Conservation (phyloP, 176 grass and related monocot genomes). For the Phoenix dactylifera region DNA sequence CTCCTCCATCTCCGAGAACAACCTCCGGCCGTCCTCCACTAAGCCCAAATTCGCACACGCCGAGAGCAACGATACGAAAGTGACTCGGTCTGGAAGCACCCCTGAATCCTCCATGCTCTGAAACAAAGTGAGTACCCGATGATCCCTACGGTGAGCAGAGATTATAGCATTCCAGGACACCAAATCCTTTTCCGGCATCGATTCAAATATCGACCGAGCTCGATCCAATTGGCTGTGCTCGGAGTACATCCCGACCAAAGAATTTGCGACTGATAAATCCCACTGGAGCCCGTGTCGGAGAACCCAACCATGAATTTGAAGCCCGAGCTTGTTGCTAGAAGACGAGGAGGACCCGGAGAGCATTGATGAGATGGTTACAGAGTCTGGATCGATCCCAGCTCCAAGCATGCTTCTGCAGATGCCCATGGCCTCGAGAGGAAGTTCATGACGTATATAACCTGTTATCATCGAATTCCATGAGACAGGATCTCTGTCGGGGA, state of each 20-base stretch:
- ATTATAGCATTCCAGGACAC: conserved; percentile 49
- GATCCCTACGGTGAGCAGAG: conserved; percentile 20
- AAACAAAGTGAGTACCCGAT: conserved; percentile 32
- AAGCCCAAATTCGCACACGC: conserved; percentile 36
- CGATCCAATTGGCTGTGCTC: conserved; percentile 18
- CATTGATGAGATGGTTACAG: conserved; percentile 20
- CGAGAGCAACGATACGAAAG: conserved; percentile 33
- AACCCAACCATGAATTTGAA: conserved; percentile 55
- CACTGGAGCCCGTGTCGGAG: conserved; percentile 36
- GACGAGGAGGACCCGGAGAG: conserved; percentile 5
- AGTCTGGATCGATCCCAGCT: conserved; percentile 19
- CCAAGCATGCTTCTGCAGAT: conserved; percentile 37
- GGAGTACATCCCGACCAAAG: conserved; percentile 41
- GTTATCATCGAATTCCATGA: conserved; percentile 54
- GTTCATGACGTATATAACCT: conserved; percentile 26
- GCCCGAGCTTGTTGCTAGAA: conserved; percentile 11
- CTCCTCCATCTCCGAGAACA: conserved; percentile 48
- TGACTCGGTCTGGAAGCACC: conserved; percentile 25
- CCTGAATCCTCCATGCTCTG: conserved; percentile 40
- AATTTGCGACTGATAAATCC: conserved; percentile 29
- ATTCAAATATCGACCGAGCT: conserved; percentile 29
- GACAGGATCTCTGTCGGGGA: conserved; percentile 21
- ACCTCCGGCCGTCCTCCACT: conserved; percentile 32
- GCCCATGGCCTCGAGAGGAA: conserved; percentile 18
- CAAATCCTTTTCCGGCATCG: conserved; percentile 36